Evolutionary conservation across 2,329 filamentous ascomycete genomes (phyloP).

Genomic region (Aspergillus brasiliensis): DNA sequence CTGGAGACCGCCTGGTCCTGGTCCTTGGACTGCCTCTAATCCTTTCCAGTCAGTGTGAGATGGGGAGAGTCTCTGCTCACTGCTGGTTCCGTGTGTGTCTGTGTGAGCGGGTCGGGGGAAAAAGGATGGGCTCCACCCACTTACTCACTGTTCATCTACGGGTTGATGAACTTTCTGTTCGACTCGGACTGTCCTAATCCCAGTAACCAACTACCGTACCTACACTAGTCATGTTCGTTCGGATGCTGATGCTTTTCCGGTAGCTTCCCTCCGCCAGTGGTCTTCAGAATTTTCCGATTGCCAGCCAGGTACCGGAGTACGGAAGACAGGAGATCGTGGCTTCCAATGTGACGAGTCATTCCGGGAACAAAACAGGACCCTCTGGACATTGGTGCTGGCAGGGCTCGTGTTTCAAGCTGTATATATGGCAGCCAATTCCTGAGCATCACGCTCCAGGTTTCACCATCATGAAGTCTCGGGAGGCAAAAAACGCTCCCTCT

Average conservation of each 20-base stretch:
- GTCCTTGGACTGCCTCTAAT: not conserved
- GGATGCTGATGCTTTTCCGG: conserved; percentile 4
- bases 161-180: not conserved
- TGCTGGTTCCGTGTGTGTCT: too few species aligned
- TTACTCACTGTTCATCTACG: too few species aligned
- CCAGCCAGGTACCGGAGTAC: not conserved
- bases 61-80: too few species aligned
- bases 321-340: conserved; percentile 4
- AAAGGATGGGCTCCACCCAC: not conserved
- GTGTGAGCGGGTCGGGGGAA: conserved; percentile 1
- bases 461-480: conserved; percentile 2
- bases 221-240: conserved; percentile 5
- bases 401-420: conserved; percentile 7
- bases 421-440: conserved; percentile 8
- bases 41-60: not conserved
- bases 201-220: not conserved
- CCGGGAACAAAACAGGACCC: not conserved
- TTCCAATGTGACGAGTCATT: not conserved
- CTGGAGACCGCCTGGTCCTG: conserved; percentile 9
- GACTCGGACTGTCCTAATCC: not conserved
- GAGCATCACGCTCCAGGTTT: conserved; percentile 4
- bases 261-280: not conserved
- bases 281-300: not conserved
- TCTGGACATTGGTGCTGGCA: not conserved
- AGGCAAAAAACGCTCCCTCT: not conserved